Percentiles rank a stretch among this genome's conserved stretches.
phyloP scores from a whole-genome alignment of 2,329 filamentous ascomycete genomes.

The Pestalotiopsis sp. region DNA sequence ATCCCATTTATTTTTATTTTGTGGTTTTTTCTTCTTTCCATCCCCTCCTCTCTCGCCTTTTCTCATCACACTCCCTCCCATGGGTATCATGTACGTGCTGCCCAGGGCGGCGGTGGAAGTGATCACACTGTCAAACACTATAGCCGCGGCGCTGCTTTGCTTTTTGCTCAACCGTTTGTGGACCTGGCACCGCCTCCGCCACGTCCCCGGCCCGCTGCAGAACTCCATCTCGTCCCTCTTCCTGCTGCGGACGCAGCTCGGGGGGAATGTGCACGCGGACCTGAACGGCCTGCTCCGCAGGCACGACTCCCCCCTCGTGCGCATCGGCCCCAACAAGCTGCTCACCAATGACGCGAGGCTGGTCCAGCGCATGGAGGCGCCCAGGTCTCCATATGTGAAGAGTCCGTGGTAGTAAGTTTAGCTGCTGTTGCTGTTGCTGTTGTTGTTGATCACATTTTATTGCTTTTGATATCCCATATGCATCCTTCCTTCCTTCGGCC shows the following conservation, averaged over 20 bases:
- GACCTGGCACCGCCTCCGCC: constrained; percentile 16
- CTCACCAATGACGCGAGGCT: constrained; percentile 5
- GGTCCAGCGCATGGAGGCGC: constrained; percentile 3
- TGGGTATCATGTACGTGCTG: neutral
- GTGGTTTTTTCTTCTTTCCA: too few species aligned
- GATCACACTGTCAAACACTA: neutral
- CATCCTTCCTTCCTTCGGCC: neutral
- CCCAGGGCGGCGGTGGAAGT: neutral
- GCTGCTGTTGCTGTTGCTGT: neutral
- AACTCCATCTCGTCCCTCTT: constrained; percentile 16
- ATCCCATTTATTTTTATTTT: neutral
- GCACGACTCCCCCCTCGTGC: constrained; percentile 15
- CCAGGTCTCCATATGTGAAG: neutral
- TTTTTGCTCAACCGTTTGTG: constrained; percentile 11
- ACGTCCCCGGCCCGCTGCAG: constrained; percentile 16
- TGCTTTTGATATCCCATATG: neutral
- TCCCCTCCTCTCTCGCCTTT: neutral
- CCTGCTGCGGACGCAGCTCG: constrained; percentile 13
- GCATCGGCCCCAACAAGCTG: constrained; percentile 8
- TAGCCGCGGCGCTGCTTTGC: constrained; percentile 8
- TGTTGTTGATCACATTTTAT: neutral
- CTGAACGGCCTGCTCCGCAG: constrained; percentile 12
- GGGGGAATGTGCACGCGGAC: constrained; percentile 13
- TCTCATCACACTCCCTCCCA: neutral
- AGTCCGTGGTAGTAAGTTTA: constrained; percentile 3